Conservation (phyloP, 805 yeast species). For the Myxozyma monticola region DNA sequence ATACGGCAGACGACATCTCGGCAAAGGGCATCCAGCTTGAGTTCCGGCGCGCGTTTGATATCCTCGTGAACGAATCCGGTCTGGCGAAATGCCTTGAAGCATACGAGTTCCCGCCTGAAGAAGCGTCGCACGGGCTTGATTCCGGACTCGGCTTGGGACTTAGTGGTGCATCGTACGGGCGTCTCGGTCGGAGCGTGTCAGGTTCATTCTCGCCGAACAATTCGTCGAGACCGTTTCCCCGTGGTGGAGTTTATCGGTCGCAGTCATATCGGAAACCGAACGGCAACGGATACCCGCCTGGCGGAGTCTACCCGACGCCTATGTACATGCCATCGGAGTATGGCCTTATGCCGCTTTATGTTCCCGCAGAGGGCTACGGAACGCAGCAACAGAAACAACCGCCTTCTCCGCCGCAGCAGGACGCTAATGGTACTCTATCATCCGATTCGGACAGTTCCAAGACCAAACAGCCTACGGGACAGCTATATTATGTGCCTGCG, state of each 20-base stretch:
- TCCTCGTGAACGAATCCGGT: constrained; percentile 13
- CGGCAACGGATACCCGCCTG: constrained; percentile 1
- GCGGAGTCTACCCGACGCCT: constrained; percentile 22
- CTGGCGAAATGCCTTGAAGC: constrained; percentile 15
- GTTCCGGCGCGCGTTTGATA: constrained; percentile 32
- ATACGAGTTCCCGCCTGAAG: constrained; percentile 23
- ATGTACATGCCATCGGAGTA: constrained; percentile 11
- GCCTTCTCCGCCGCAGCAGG: no score
- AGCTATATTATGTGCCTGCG: not conserved
- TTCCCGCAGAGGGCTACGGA: constrained; percentile 8
- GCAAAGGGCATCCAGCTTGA: constrained; percentile 33
- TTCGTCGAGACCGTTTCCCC: constrained; percentile 2
- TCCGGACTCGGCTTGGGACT: constrained; percentile 4
- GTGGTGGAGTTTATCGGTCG: constrained; percentile 11
- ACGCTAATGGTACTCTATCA: no score
- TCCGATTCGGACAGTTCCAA: not conserved
- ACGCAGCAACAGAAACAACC: no score
- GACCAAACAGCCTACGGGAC: not conserved
- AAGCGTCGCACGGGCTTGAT: constrained; percentile 1
- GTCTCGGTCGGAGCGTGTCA: constrained; percentile 6
- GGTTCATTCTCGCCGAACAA: not conserved
- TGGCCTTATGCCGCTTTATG: constrained; percentile 6
- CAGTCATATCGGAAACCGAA: constrained; percentile 7
- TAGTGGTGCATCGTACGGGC: not conserved
- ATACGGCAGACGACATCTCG: constrained; percentile 35